These are phyloP conservation scores for Boletus tomentosulus DNA, from an alignment of 768 basidiomycete species.

Conservation along the genomic window DNA sequence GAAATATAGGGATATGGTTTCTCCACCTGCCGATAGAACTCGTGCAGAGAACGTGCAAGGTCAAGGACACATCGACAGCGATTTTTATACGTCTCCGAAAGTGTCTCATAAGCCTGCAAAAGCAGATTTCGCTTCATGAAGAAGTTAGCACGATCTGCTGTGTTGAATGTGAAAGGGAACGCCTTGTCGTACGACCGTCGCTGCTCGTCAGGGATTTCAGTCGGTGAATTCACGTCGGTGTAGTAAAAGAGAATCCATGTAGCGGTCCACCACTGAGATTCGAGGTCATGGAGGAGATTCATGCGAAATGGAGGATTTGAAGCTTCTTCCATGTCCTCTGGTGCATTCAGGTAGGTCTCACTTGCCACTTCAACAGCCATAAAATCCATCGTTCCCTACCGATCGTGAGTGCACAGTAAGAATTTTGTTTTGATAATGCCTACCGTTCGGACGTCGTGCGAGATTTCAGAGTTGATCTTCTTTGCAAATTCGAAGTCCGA, in stretches of 20 bases:
- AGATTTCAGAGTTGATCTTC: not conserved
- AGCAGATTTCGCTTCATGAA: no score
- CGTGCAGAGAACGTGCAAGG: no score
- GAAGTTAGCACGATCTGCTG: no score
- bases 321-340: not conserved
- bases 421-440: not conserved
- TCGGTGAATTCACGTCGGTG: not conserved
- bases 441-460: conserved; percentile 8
- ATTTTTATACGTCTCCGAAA: no score
- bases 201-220: no score
- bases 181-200: no score
- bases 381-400: conserved; percentile 10
- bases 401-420: not conserved
- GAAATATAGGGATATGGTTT: no score
- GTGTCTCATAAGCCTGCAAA: no score
- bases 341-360: not conserved
- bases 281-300: conserved; percentile 14
- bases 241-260: conserved; percentile 7
- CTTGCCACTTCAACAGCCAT: conserved; percentile 11
- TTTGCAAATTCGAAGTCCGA: conserved; percentile 12
- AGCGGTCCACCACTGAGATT: conserved; percentile 10
- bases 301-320: conserved; percentile 3
- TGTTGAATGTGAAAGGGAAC: no score
- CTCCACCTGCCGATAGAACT: no score
- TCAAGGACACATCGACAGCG: no score